These are phyloP conservation scores for Komagataella kurtzmanii DNA, from an alignment of 805 yeast genomes.

Conservation along the genomic window DNA sequence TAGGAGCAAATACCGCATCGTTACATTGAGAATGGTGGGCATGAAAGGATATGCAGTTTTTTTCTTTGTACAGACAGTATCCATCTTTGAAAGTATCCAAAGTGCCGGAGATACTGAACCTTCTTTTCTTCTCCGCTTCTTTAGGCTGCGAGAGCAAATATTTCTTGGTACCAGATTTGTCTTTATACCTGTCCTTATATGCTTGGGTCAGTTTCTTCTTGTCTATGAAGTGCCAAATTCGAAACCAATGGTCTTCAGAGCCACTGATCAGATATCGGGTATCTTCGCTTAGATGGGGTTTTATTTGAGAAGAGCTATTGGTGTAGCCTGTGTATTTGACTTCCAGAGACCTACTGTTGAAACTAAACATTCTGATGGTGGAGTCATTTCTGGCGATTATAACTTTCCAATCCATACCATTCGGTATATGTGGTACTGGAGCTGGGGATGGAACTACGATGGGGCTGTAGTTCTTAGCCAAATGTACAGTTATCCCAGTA, in stretches of 20 bases:
- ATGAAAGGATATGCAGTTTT: slow-evolving; percentile 57
- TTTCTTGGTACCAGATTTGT: slow-evolving; percentile 10
- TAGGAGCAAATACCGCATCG: slow-evolving; percentile 68
- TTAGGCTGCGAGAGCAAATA: neutral
- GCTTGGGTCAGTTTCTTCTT: slow-evolving; percentile 6
- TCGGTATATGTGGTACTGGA: neutral
- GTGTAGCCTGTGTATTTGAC: slow-evolving; percentile 62
- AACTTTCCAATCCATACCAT: slow-evolving; percentile 10
- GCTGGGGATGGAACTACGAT: neutral
- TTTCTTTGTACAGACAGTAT: slow-evolving; percentile 31
- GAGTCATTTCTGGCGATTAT: slow-evolving; percentile 78
- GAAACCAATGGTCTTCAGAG: slow-evolving; percentile 81
- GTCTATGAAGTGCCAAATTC: slow-evolving; percentile 52
- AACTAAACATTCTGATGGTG: slow-evolving; percentile 51
- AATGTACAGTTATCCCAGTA: slow-evolving; percentile 50
- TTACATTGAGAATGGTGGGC: slow-evolving; percentile 68
- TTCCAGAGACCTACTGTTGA: slow-evolving; percentile 38
- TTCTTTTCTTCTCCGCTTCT: neutral
- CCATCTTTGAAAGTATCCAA: slow-evolving; percentile 16
- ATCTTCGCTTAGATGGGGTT: slow-evolving; percentile 51
- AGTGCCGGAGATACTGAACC: neutral
- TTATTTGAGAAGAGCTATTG: slow-evolving; percentile 59
- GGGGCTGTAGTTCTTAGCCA: slow-evolving; percentile 8
- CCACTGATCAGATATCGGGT: slow-evolving; percentile 53
- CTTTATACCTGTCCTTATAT: slow-evolving; percentile 1